A percentile compares a stretch with the other conserved stretches of the same genome.
These are phyloP conservation scores for Phtheirospermum japonicum DNA, from an alignment of 257 asterid genomes.

Conservation along the genomic window DNA sequence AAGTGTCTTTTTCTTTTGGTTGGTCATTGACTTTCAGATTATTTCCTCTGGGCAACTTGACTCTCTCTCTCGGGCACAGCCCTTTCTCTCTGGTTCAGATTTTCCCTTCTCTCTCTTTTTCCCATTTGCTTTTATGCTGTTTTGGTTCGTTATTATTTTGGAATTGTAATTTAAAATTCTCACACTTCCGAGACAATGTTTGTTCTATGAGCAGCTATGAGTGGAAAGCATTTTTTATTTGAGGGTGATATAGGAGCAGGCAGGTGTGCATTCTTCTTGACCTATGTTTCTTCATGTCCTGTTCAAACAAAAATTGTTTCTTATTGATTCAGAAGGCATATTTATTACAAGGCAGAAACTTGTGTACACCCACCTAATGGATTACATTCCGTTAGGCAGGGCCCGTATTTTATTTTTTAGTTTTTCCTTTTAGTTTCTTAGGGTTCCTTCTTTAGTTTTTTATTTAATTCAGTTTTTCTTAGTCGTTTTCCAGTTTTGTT, in stretches of 20 bases:
- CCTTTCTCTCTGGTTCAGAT: conserved; percentile 76
- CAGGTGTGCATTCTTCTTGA: conserved; percentile 58
- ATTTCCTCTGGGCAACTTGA: conserved; percentile 74
- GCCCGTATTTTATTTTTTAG: no score
- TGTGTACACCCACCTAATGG: neutral
- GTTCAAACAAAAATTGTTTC: conserved; percentile 16
- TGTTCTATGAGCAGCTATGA: conserved; percentile 68
- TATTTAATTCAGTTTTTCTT: no score
- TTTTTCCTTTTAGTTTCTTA: no score
- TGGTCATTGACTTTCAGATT: conserved; percentile 48
- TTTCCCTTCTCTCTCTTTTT: conserved; percentile 22
- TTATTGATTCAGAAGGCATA: conserved; percentile 5
- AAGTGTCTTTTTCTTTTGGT: conserved; percentile 27
- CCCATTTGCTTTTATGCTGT: conserved; percentile 25
- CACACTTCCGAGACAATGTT: conserved; percentile 28
- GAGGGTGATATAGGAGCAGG: conserved; percentile 85
- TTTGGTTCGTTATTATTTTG: conserved; percentile 3
- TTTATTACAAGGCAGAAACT: neutral
- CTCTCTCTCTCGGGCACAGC: conserved; percentile 58
- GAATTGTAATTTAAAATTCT: conserved; percentile 4
- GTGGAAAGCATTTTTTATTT: conserved; percentile 55
- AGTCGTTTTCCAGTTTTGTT: neutral
- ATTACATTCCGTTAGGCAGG: no score
- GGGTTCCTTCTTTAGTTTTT: no score
- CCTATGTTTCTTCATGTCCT: conserved; percentile 16